phyloP scores from a whole-genome alignment of 331 rosid genomes.

The Quercus phellos region DNA sequence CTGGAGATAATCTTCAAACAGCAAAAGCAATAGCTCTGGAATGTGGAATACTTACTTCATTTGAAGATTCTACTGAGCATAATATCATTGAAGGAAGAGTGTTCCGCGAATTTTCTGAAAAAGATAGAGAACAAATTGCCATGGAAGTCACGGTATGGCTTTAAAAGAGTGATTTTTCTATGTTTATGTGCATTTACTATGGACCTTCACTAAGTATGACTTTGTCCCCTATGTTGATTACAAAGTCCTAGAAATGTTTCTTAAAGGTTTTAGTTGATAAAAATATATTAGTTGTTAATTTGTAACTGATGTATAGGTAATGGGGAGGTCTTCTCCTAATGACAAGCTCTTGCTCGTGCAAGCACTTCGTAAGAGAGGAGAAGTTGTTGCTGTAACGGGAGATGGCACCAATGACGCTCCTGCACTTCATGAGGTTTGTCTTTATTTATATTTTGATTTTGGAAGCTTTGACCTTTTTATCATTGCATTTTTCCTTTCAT shows the following conservation, averaged over 20 bases:
- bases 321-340: slow-evolving; percentile 99
- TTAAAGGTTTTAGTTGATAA: not conserved
- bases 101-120: slow-evolving; percentile 73
- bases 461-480: not conserved
- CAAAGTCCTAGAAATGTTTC: not conserved
- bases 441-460: slow-evolving; percentile 17
- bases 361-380: slow-evolving; percentile 88
- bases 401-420: slow-evolving; percentile 99
- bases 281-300: slow-evolving; percentile 6
- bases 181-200: slow-evolving; percentile 10
- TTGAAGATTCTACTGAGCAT: slow-evolving; percentile 68
- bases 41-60: slow-evolving; percentile 82
- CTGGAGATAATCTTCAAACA: slow-evolving; percentile 92
- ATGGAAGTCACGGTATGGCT: slow-evolving; percentile 55
- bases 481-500: not conserved
- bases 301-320: slow-evolving; percentile 51
- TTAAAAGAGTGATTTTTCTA: slow-evolving; percentile 1
- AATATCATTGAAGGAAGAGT: slow-evolving; percentile 76
- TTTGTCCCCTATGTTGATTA: slow-evolving; percentile 6
- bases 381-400: slow-evolving; percentile 97
- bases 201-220: not conserved
- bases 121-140: slow-evolving; percentile 71
- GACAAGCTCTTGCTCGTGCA: slow-evolving; percentile 98
- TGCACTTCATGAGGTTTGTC: slow-evolving; percentile 92
- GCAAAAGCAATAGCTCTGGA: slow-evolving; percentile 96